Conservation (phyloP, 2,329 filamentous ascomycete genomes). For the Plenodomus tracheiphilus region DNA sequence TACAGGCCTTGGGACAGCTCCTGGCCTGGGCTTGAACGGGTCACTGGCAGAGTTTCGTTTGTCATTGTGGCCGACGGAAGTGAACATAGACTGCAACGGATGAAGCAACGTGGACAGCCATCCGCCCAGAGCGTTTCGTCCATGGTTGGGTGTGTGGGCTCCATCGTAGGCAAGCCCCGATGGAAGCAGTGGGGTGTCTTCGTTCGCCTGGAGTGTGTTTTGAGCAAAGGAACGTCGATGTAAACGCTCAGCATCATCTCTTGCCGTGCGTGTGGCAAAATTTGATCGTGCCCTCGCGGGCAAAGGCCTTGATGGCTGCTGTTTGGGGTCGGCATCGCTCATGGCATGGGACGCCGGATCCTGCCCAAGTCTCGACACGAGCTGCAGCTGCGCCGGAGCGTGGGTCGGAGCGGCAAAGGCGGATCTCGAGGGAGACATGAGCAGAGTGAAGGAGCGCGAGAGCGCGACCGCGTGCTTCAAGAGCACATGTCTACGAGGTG, state of each 20-base stretch:
- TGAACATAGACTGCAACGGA: slow-evolving; percentile 12
- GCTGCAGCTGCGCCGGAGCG: no score
- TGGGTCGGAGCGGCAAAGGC: no score
- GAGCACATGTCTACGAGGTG: no score
- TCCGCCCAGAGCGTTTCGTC: slow-evolving; percentile 21
- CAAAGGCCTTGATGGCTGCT: slow-evolving; percentile 30
- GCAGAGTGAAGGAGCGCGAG: not conserved
- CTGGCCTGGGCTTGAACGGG: slow-evolving; percentile 34
- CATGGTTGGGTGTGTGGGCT: slow-evolving; percentile 22
- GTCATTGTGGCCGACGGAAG: slow-evolving; percentile 9
- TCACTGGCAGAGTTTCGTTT: slow-evolving; percentile 30
- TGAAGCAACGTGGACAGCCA: slow-evolving; percentile 31
- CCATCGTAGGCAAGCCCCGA: not conserved
- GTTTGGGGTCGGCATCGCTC: slow-evolving; percentile 25
- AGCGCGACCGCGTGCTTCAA: not conserved
- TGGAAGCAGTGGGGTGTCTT: slow-evolving; percentile 39
- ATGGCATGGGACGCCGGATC: slow-evolving; percentile 26
- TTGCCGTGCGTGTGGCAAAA: slow-evolving; percentile 51
- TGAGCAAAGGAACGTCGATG: slow-evolving; percentile 44
- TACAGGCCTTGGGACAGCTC: slow-evolving; percentile 46
- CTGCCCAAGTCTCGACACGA: no score
- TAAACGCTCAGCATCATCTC: slow-evolving; percentile 50
- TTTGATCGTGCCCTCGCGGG: slow-evolving; percentile 44
- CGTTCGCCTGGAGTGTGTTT: slow-evolving; percentile 30
- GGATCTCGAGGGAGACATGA: no score